Evolutionary conservation across 148 eudicot species (phyloP), one percentile per base, ranked within the genome.

Genomic region (Diospyros lotus): DNA sequence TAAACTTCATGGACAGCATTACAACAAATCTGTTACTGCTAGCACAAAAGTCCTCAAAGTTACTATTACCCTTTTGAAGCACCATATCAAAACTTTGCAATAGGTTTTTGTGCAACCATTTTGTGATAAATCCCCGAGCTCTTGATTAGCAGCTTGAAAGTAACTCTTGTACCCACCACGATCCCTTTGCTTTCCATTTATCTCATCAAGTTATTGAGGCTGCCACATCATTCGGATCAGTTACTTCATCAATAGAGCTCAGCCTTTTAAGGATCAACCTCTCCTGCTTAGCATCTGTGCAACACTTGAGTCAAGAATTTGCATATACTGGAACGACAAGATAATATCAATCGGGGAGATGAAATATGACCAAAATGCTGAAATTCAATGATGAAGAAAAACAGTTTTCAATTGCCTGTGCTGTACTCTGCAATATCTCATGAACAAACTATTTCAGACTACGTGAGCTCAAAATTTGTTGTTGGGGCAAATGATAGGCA

Each of bases 201-300:
- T 63, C 56, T 64, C 64, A 50, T 8, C n/a, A 39, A 43, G 58
- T 77, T 15, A 71, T 69, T 28, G 72, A 71, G 52, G 69, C 76
- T 53, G 68, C 69, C 7, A 62, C 10, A 14, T 61, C 51, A 59
- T 55, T 78, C 53, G 72, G 63, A 50, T 55, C 80, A 0, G 73
- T 67, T 64, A 70, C 79, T 39, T 84, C 84, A 64, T 88, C 90
- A 4, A 84, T 71, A 66, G 82, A 80, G 72, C 82, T 84, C 76
- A 93, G 90, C 80, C 86, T 95, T 48, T 82, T 83, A 78, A 95
- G 86, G 55, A 95, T 90, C 67, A 87, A 68, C 79, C 78, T 85
- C 79, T 95, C 98, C 80, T 95, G 96, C 76, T 87, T 90, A 46
- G 87, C 86, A 75, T 95, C 90, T 87, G 60, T 40, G 48, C 39